A percentile compares a stretch with the other conserved stretches of the same genome.
Evolutionary conservation across 1,139 yeast genomes (phyloP).

Genomic region (Yamadazyma friedrichii): DNA sequence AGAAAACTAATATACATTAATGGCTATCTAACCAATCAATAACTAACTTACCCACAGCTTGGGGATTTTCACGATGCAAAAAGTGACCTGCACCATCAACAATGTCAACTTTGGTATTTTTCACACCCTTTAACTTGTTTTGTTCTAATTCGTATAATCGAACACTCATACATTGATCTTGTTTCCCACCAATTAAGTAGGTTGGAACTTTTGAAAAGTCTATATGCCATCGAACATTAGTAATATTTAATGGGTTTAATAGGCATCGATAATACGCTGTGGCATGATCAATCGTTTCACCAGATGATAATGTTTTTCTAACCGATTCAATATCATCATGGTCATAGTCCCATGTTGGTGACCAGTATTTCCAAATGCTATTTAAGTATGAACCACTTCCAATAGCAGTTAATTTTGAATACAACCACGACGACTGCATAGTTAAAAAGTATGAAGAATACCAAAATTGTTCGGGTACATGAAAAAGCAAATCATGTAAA

Average conservation of each 20-base stretch:
- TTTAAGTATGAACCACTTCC: slow-evolving; percentile 29
- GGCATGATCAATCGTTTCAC: slow-evolving; percentile 34
- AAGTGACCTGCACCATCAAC: slow-evolving; percentile 39
- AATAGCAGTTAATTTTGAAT: slow-evolving; percentile 20
- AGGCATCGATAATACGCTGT: slow-evolving; percentile 44
- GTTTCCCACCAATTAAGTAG: slow-evolving; percentile 35
- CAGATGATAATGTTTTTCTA: slow-evolving; percentile 24
- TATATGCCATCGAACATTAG: slow-evolving; percentile 26
- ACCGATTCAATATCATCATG: slow-evolving; percentile 29
- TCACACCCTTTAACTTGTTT: slow-evolving; percentile 18
- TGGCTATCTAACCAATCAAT: slow-evolving; percentile 24
- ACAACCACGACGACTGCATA: slow-evolving; percentile 34
- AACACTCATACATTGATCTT: slow-evolving; percentile 41
- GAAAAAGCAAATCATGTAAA: slow-evolving; percentile 26
- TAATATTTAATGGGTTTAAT: slow-evolving; percentile 23
- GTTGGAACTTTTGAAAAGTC: slow-evolving; percentile 43
- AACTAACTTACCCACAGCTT: slow-evolving; percentile 25
- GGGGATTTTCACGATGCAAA: slow-evolving; percentile 42
- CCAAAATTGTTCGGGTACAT: slow-evolving; percentile 37
- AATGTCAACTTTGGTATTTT: slow-evolving; percentile 29
- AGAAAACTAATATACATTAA: not conserved
- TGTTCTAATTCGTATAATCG: slow-evolving; percentile 27
- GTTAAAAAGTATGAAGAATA: slow-evolving; percentile 40
- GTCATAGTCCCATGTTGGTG: slow-evolving; percentile 37
- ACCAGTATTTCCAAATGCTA: slow-evolving; percentile 40